These are phyloP conservation scores for Alternaria panax DNA, from an alignment of 2,329 filamentous ascomycete species.

Conservation along the genomic window DNA sequence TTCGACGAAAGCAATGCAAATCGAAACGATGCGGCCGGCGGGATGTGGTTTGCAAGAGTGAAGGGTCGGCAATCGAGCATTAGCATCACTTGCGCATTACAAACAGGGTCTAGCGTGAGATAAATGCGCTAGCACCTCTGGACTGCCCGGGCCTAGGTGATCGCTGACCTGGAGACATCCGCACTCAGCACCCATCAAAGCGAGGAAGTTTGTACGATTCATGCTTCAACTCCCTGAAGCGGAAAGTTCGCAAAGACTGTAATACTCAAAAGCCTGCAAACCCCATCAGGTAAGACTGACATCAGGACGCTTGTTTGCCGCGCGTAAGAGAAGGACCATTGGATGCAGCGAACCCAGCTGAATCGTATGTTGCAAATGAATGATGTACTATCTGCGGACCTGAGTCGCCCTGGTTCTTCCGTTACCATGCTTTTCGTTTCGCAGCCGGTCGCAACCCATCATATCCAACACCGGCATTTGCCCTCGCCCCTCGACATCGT, in stretches of 20 bases:
- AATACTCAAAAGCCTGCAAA: too few species aligned
- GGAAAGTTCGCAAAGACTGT: not conserved
- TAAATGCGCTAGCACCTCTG: not conserved
- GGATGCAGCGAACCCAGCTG: not conserved
- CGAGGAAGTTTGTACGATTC: not conserved
- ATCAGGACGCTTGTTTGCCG: not conserved
- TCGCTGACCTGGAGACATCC: not conserved
- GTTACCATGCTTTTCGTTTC: not conserved
- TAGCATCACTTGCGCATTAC: slow-evolving; percentile 22
- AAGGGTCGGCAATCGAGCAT: slow-evolving; percentile 17
- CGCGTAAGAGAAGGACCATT: not conserved
- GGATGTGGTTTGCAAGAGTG: slow-evolving; percentile 20
- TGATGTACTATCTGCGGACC: not conserved
- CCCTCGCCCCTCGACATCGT: not conserved
- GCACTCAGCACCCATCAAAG: not conserved
- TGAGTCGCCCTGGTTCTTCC: not conserved
- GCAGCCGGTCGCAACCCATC: not conserved
- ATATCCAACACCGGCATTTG: not conserved
- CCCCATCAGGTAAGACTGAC: not conserved
- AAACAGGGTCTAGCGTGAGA: slow-evolving; percentile 12
- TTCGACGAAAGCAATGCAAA: not conserved
- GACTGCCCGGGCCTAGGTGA: too few species aligned
- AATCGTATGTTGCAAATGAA: not conserved
- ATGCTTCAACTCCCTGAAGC: not conserved
- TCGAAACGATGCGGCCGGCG: slow-evolving; percentile 8